These are phyloP conservation scores for Vickermania spadyakhi DNA, from an alignment of 208 protist genomes.

Conservation along the genomic window DNA sequence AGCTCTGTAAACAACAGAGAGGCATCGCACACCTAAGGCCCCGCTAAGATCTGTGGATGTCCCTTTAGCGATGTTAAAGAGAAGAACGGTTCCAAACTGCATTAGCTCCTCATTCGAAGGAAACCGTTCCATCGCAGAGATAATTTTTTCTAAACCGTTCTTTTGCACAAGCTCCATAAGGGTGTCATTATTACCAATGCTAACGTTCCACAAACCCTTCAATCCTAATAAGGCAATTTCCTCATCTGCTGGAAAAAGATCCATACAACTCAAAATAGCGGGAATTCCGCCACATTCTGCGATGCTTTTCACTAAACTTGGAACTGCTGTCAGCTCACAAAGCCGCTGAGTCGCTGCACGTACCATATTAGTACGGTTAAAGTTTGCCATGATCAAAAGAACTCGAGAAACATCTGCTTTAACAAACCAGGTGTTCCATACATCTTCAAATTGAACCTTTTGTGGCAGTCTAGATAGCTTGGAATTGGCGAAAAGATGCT, in stretches of 20 bases:
- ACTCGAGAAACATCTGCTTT: slow-evolving; percentile 66
- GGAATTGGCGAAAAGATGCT: slow-evolving; percentile 84
- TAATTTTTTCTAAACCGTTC: slow-evolving; percentile 30
- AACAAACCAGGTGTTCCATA: slow-evolving; percentile 86
- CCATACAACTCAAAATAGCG: slow-evolving; percentile 48
- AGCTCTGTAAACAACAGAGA: slow-evolving; percentile 38
- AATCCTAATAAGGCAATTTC: slow-evolving; percentile 36
- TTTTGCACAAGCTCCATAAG: slow-evolving; percentile 31
- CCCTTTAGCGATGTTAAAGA: slow-evolving; percentile 54
- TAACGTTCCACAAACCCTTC: slow-evolving; percentile 79
- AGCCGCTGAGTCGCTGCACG: slow-evolving; percentile 46
- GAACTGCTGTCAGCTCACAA: slow-evolving; percentile 43
- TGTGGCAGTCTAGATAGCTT: slow-evolving; percentile 67
- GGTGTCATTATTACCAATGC: slow-evolving; percentile 35
- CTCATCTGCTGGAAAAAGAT: slow-evolving; percentile 44
- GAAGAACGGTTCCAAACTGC: slow-evolving; percentile 56
- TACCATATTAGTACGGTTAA: slow-evolving; percentile 46
- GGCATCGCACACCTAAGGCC: slow-evolving; percentile 20
- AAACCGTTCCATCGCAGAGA: slow-evolving; percentile 55
- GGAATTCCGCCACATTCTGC: slow-evolving; percentile 37
- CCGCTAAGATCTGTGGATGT: slow-evolving; percentile 29
- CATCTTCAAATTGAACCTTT: slow-evolving; percentile 46
- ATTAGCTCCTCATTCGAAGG: slow-evolving; percentile 44
- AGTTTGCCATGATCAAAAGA: slow-evolving; percentile 70
- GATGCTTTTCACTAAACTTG: slow-evolving; percentile 37